Evolutionary conservation across 2,329 filamentous ascomycete genomes (phyloP).

Genomic region (Fusarium equiseti): DNA sequence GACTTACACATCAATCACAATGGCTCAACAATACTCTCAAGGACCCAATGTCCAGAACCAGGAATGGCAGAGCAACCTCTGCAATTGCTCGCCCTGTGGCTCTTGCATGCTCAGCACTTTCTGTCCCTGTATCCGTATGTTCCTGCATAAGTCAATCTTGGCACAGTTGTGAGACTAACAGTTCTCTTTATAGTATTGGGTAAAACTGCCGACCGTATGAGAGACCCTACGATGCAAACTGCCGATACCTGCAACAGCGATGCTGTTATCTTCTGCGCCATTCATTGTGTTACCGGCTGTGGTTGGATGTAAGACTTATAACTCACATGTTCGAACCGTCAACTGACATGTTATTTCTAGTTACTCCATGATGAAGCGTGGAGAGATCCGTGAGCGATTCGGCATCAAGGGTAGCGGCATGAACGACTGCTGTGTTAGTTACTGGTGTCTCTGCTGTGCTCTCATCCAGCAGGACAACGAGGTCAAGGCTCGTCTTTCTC

Average conservation of each 20-base stretch:
- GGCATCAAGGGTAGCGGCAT: conserved; percentile 63
- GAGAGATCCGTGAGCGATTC: conserved; percentile 65
- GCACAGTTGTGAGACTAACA: conserved; percentile 27
- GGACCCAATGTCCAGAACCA: conserved; percentile 47
- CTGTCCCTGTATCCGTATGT: conserved; percentile 60
- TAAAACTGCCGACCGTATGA: conserved; percentile 58
- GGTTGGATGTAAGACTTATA: conserved; percentile 58
- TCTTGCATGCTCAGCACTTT: conserved; percentile 56
- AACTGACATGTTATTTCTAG: conserved; percentile 42
- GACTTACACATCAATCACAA: conserved; percentile 28
- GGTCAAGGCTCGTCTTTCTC: conserved; percentile 51
- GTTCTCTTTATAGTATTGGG: conserved; percentile 55
- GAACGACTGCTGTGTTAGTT: conserved; percentile 65
- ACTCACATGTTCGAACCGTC: neutral
- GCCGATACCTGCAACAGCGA: conserved; percentile 57
- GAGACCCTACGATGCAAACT: conserved; percentile 57
- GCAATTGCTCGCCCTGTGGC: conserved; percentile 56
- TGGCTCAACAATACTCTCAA: conserved; percentile 45
- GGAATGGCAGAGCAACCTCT: conserved; percentile 56
- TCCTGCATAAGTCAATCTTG: neutral
- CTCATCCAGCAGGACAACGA: conserved; percentile 71
- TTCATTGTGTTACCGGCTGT: conserved; percentile 56
- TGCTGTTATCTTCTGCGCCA: conserved; percentile 55
- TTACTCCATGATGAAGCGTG: conserved; percentile 65
- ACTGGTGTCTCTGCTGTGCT: conserved; percentile 68